Evolutionary conservation across 1,284 basidiomycete genomes (phyloP), one percentile per base, ranked within the genome.

Genomic region (Melampsora larici-populina): DNA sequence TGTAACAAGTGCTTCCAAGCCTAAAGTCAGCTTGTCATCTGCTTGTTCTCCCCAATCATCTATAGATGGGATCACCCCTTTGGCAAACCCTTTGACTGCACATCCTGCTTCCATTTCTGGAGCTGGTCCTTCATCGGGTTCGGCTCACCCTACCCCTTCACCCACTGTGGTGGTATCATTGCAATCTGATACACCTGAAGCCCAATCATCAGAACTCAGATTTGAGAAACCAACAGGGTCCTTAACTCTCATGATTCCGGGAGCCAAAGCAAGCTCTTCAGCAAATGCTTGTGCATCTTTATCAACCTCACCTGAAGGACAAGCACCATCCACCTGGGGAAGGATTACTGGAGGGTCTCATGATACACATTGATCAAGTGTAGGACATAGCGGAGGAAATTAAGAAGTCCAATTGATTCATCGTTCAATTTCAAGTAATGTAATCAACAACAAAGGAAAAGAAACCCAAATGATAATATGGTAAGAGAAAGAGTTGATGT

Each of bases 401-500:
- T 58, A 6, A n/a, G 55, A 24, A n/a, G 21, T 15, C 1, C n/a
- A n/a, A 58, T 58, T 18, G 7, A 29, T 7, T 11, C 55, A 58
- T n/a, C 6, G 26, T 24, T 58, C 55, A 8, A 24, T 29, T n/a
- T 43, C 40, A 13, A 43, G 40, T 43, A 43, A 82, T 4, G 82
- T 82, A 0, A 80, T 78, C 6, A 81, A 79, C 79, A 77, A 81
- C n/a, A 79, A 79, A 29, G 55, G 55, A 5, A 24, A n/a, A 58
- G n/a, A n/a, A 24, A 58, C 7, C 7, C 36, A 40, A 66, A 66
- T 40, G 79, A 81, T 76, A 85, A 87, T 72, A 91, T 91, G 88
- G 92, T 98, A 79, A 88, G 95, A 46, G 94, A 98, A 84, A 89
- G 96, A 15, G 89, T 98, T 29, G 89, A 90, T 24, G 89, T 90